Evolutionary conservation across 805 yeast species (phyloP), one percentile per base, ranked within the genome.

Genomic region (Candida nemodendra): DNA sequence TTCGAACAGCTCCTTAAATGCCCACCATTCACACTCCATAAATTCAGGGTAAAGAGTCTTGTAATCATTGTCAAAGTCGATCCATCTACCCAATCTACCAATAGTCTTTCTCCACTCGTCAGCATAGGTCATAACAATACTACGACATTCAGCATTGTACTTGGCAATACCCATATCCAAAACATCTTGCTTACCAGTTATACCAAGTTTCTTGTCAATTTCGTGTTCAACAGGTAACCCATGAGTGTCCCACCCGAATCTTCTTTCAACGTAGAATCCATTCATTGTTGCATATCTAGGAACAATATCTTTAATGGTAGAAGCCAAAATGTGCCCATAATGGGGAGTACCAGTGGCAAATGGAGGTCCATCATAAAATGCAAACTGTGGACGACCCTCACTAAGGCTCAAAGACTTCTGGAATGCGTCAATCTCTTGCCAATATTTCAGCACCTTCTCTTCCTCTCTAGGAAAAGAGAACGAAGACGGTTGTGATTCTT

Each of bases 1-100:
- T 41, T 84, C 81, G 62, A 71, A 88, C 53, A 93, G 72, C 67
- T 88, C 80, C 70, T 84, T 81, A 76, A 93, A 93, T 22, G 88
- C 96, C 99, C 99, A 93, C 99, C 99, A 93, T 33, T 82, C 93
- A 31, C 96, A 86, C 71, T 93, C 99, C 99, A 93, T 93, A 55
- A 88, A 93, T 40, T 82, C 72, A 32, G 97, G 96, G 64, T 95
- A 89, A 66, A 93, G 75, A 19, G 99, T 93, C 71, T 91, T 91
- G 74, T 90, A 90, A 69, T 93, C 99, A 63, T 93, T 88, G 63
- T 93, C 99, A 69, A 93, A 91, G 68, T 93, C 99, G 60, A 93
- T 90, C 99, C 99, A 93, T 68, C 99, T 84, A 48, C 99, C 99
- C 51, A 93, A 67, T 68, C 98, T 84, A 38, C 89, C 91, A 55